Percentiles rank a stretch among this genome's conserved stretches.
phyloP scores from a whole-genome alignment of 2,329 filamentous ascomycete species.

The Alternaria viburni region DNA sequence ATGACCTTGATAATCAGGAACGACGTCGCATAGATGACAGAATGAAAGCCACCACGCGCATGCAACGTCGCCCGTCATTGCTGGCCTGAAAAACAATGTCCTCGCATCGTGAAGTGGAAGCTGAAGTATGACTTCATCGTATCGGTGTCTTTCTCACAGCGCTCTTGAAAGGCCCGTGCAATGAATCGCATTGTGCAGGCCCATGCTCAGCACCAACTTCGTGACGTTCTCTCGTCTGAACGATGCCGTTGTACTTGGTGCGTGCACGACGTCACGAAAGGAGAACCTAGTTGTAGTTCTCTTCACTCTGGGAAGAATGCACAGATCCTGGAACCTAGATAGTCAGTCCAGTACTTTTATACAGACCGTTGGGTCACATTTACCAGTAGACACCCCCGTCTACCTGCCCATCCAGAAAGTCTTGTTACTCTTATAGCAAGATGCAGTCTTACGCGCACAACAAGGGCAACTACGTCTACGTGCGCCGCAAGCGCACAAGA shows the following conservation, averaged over 20 bases:
- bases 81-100: accelerated
- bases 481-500: conserved; percentile 13
- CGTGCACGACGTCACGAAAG: background rate
- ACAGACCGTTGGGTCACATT: background rate
- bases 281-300: background rate
- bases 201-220: background rate
- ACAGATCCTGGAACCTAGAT: background rate
- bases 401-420: background rate
- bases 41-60: too few relatives aligned
- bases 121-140: background rate
- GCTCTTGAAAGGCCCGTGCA: background rate
- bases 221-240: background rate
- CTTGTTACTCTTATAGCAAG: background rate
- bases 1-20: accelerated
- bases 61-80: accelerated
- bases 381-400: background rate
- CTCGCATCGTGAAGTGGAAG: background rate
- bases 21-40: background rate
- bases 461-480: conserved; percentile 1
- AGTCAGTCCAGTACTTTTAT: background rate
- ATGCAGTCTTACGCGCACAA: background rate
- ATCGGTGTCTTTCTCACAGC: background rate
- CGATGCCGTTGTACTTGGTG: background rate
- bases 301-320: background rate
- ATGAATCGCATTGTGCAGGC: background rate